Conservation (phyloP, 108 stramenopile species). For the Nitzschia inconspicua region DNA sequence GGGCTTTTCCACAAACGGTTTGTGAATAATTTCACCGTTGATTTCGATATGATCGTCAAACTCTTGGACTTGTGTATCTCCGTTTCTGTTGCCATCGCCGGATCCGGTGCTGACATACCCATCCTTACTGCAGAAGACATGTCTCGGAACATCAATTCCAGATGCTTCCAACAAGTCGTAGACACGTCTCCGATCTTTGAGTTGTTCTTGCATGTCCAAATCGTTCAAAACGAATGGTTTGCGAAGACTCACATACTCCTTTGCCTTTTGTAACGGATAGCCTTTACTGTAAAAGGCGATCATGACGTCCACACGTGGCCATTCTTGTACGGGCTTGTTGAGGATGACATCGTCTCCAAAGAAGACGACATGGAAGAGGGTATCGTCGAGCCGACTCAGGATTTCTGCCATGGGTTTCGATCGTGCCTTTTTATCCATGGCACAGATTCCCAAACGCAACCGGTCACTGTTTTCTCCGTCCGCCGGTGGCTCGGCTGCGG, state of each 20-base stretch:
- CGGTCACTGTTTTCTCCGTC: slow-evolving; percentile 33
- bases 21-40: slow-evolving; percentile 90
- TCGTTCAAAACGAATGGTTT: slow-evolving; percentile 93
- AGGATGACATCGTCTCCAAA: slow-evolving; percentile 93
- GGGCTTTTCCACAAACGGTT: slow-evolving; percentile 99
- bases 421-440: slow-evolving; percentile 94
- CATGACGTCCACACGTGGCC: slow-evolving; percentile 86
- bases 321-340: slow-evolving; percentile 85
- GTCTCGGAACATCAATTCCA: slow-evolving; percentile 92
- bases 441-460: slow-evolving; percentile 93
- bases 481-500: slow-evolving; percentile 22
- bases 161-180: slow-evolving; percentile 86
- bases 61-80: slow-evolving; percentile 68
- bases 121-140: slow-evolving; percentile 88
- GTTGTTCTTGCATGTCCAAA: slow-evolving; percentile 76
- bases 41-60: slow-evolving; percentile 95
- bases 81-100: slow-evolving; percentile 50
- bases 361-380: slow-evolving; percentile 75
- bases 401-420: slow-evolving; percentile 99
- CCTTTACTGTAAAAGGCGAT: slow-evolving; percentile 95
- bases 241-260: slow-evolving; percentile 85
- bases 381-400: slow-evolving; percentile 76
- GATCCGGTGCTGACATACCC: slow-evolving; percentile 66
- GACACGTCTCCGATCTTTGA: slow-evolving; percentile 92
- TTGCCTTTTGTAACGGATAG: slow-evolving; percentile 93